These are phyloP conservation scores for Tricholoma furcatifolium DNA, from an alignment of 768 basidiomycete genomes.

Conservation along the genomic window DNA sequence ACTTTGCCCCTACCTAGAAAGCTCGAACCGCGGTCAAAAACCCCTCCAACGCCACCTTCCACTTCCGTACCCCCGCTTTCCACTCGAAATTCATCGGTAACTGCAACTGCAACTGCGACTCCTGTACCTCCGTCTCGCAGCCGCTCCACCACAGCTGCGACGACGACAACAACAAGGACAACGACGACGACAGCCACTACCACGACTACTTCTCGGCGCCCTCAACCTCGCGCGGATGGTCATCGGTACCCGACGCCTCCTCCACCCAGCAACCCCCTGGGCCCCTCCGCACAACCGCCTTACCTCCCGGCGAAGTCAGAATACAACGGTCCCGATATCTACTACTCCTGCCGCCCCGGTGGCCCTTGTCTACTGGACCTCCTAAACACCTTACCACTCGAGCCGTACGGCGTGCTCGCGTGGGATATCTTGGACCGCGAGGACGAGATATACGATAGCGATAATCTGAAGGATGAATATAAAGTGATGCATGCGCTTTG, in stretches of 20 bases:
- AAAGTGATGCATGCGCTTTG: slow-evolving; percentile 81
- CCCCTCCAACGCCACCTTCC: slow-evolving; percentile 1
- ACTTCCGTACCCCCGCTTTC: neutral
- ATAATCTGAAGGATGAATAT: slow-evolving; percentile 70
- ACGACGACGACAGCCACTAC: slow-evolving; percentile 10
- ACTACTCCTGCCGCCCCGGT: slow-evolving; percentile 63
- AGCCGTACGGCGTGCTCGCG: slow-evolving; percentile 60
- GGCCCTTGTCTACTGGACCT: slow-evolving; percentile 68
- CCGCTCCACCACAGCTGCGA: slow-evolving; percentile 14
- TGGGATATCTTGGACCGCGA: slow-evolving; percentile 74
- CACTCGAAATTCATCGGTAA: slow-evolving; percentile 7
- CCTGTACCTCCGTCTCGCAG: slow-evolving; percentile 7
- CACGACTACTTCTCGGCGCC: slow-evolving; percentile 3
- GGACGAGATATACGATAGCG: slow-evolving; percentile 72
- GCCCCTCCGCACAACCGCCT: slow-evolving; percentile 50
- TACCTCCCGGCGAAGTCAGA: slow-evolving; percentile 51
- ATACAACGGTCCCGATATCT: slow-evolving; percentile 44
- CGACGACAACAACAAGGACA: slow-evolving; percentile 7
- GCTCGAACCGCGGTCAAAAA: no score
- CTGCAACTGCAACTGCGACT: slow-evolving; percentile 1
- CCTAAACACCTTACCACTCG: slow-evolving; percentile 55
- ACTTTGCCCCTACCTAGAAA: no score
- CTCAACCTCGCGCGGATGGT: no score
- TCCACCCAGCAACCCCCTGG: slow-evolving; percentile 41
- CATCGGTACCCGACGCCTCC: slow-evolving; percentile 37